These are phyloP conservation scores for Acer negundo DNA, from an alignment of 345 rosid species.

Conservation along the genomic window DNA sequence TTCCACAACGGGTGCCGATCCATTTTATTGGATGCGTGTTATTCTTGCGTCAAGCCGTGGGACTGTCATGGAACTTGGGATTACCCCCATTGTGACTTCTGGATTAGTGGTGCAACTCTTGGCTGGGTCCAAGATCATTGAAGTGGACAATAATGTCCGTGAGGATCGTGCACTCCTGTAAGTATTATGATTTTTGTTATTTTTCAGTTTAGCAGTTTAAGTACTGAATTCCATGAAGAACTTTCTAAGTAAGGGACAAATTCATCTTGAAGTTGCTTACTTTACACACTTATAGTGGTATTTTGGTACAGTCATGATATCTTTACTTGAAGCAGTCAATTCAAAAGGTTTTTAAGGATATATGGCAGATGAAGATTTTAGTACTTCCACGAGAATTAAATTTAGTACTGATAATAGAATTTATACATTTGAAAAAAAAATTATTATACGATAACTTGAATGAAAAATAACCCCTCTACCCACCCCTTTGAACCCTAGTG, in stretches of 20 bases:
- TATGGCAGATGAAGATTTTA: too few species aligned
- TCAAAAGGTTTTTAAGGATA: too few species aligned
- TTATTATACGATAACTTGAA: too few species aligned
- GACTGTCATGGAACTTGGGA: constrained; percentile 78
- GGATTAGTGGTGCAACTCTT: constrained; percentile 70
- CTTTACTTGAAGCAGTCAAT: too few species aligned
- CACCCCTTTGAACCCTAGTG: too few species aligned
- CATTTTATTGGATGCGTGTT: constrained; percentile 82
- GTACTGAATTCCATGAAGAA: background rate
- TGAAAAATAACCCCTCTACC: too few species aligned
- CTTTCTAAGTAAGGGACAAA: background rate
- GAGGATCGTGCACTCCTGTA: constrained; percentile 73
- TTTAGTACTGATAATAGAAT: too few species aligned
- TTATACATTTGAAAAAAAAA: too few species aligned
- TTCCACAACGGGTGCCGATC: constrained; percentile 70
- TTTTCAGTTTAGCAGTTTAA: background rate
- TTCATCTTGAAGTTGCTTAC: background rate
- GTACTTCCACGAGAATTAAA: too few species aligned
- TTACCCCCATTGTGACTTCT: constrained; percentile 73
- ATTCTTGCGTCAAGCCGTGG: constrained; percentile 79
- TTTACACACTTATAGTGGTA: too few species aligned
- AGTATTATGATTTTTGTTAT: constrained; percentile 23
- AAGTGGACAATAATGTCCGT: constrained; percentile 71
- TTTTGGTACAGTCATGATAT: too few species aligned
- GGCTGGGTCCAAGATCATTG: constrained; percentile 79